A percentile compares a stretch with the other conserved stretches of the same genome.
phyloP scores from a whole-genome alignment of 192 early-diverging fungal genomes.

The Chytriomyces confervae region DNA sequence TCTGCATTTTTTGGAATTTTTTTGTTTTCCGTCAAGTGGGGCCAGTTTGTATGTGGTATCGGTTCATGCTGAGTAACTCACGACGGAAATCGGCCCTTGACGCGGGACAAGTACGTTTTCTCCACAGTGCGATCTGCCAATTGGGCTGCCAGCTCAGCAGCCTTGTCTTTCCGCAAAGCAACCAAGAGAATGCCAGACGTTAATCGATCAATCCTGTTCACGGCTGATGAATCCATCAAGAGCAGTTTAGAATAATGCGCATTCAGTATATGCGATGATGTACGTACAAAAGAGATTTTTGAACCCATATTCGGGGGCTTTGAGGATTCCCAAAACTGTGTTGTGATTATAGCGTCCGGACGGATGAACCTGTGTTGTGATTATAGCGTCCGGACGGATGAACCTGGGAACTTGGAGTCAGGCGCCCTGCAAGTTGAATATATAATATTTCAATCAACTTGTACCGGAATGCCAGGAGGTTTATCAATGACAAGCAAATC shows the following conservation, averaged over 20 bases:
- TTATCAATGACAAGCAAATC: slow-evolving; percentile 87
- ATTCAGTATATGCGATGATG: no score
- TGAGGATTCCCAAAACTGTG: slow-evolving; percentile 53
- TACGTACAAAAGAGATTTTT: slow-evolving; percentile 40
- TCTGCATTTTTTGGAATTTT: slow-evolving; percentile 4
- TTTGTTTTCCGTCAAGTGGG: background rate
- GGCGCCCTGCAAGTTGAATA: no score
- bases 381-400: slow-evolving; percentile 86
- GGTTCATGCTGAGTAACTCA: slow-evolving; percentile 38
- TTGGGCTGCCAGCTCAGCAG: slow-evolving; percentile 67
- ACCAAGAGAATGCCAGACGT: slow-evolving; percentile 93
- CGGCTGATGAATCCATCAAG: slow-evolving; percentile 50
- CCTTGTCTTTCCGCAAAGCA: slow-evolving; percentile 57
- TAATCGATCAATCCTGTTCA: slow-evolving; percentile 90
- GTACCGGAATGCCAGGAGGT: slow-evolving; percentile 86
- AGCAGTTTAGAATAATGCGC: no score
- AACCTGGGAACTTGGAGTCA: slow-evolving; percentile 42
- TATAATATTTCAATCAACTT: background rate
- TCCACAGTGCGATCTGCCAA: slow-evolving; percentile 71
- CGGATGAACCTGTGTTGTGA: slow-evolving; percentile 83
- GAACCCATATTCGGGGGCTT: slow-evolving; percentile 38
- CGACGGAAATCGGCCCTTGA: slow-evolving; percentile 85
- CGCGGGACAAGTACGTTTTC: slow-evolving; percentile 90
- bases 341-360: slow-evolving; percentile 91
- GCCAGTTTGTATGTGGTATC: background rate